Conservation (phyloP, 306 rosid species). For the Lablab purpureus region DNA sequence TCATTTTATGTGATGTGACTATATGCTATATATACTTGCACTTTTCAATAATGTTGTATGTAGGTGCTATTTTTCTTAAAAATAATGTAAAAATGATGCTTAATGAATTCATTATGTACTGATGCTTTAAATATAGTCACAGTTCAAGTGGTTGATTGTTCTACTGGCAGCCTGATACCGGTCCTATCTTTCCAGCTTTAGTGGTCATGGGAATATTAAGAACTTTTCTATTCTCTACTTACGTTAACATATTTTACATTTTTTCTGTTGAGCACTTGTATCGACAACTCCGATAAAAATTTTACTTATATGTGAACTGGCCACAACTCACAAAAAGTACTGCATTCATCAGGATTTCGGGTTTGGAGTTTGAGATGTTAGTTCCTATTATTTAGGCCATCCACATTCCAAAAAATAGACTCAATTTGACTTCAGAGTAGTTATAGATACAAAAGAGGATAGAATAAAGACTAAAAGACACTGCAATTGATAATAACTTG, state of each 20-base stretch:
- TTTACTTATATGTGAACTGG: background rate
- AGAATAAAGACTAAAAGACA: background rate
- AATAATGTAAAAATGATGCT: background rate
- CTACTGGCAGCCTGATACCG: background rate
- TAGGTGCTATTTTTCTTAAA: slow-evolving; percentile 35
- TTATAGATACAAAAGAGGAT: background rate
- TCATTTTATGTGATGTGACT: slow-evolving; percentile 34
- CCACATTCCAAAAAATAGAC: background rate
- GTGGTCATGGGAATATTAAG: background rate
- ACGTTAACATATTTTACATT: background rate
- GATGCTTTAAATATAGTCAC: background rate
- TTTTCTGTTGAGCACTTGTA: background rate
- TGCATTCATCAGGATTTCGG: background rate
- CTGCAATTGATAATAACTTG: background rate
- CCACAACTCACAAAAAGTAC: background rate
- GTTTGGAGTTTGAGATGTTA: background rate
- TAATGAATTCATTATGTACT: background rate
- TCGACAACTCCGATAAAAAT: background rate
- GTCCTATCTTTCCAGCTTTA: slow-evolving; percentile 24
- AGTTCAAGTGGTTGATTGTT: slow-evolving; percentile 19
- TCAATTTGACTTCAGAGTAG: background rate
- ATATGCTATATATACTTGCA: slow-evolving; percentile 17
- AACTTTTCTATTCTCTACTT: slow-evolving; percentile 15
- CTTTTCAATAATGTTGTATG: slow-evolving; percentile 25
- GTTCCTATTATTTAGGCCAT: background rate